phyloP scores from a whole-genome alignment of 2,329 filamentous ascomycete genomes.

The Zymoseptoria ardabiliae region DNA sequence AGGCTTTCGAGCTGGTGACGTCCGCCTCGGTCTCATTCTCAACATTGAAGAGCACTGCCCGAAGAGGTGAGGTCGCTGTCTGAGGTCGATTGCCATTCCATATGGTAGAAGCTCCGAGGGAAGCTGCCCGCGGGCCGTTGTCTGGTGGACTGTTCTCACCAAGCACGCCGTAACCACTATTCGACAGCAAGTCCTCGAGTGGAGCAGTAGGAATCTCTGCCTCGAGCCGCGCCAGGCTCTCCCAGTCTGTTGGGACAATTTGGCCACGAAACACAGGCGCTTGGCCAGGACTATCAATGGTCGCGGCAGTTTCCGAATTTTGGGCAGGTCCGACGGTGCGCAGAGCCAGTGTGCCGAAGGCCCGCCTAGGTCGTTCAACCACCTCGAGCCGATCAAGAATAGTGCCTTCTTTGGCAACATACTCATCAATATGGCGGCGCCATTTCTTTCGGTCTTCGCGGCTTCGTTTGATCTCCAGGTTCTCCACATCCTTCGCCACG shows the following conservation, averaged over 20 bases:
- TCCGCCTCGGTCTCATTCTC: background rate
- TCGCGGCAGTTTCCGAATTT: background rate
- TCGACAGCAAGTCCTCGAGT: constrained; percentile 37
- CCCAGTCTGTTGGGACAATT: constrained; percentile 26
- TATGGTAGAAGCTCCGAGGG: constrained; percentile 3
- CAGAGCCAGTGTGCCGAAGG: background rate
- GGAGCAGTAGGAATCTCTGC: constrained; percentile 31
- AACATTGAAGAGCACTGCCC: background rate
- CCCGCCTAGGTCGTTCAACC: background rate
- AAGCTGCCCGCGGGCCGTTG: background rate
- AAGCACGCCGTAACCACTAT: constrained; percentile 33
- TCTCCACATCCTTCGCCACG: constrained; percentile 65
- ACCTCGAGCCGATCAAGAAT: background rate
- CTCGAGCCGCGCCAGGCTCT: constrained; percentile 24
- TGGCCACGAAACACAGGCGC: constrained; percentile 1
- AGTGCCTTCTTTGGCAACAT: constrained; percentile 3
- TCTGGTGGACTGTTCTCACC: constrained; percentile 5
- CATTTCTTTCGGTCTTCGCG: constrained; percentile 53
- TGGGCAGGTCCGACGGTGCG: background rate
- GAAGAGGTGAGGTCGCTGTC: constrained; percentile 7
- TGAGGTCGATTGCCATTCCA: constrained; percentile 7
- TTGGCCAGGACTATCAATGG: background rate
- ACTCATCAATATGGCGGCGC: constrained; percentile 36
- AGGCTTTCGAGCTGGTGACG: background rate
- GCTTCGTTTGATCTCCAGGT: constrained; percentile 56